Percentiles rank a stretch among this genome's conserved stretches.
Conservation (phyloP, 2,329 filamentous ascomycete species). For the Sporothrix pallida region DNA sequence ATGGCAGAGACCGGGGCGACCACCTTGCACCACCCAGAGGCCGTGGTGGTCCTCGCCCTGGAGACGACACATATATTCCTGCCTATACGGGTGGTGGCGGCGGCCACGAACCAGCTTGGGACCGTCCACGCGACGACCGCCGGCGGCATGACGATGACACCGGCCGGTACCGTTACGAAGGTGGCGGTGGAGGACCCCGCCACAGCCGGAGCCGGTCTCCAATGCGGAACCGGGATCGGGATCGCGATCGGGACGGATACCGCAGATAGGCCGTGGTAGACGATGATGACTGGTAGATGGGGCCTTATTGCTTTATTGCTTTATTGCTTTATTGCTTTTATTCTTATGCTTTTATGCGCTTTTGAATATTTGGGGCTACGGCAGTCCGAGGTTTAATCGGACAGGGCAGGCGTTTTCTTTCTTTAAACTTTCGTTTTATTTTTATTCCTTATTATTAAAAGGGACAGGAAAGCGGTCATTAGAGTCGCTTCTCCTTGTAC, state of each 20-base stretch:
- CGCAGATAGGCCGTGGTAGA: slow-evolving; percentile 49
- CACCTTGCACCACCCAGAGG: slow-evolving; percentile 35
- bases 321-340: background rate
- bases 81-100: slow-evolving; percentile 50
- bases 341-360: background rate
- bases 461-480: background rate
- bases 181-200: slow-evolving; percentile 43
- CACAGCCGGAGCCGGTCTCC: slow-evolving; percentile 56
- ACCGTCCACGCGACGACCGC: slow-evolving; percentile 47
- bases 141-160: slow-evolving; percentile 49
- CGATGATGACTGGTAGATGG: background rate
- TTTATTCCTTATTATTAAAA: background rate
- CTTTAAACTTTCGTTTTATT: too few species aligned
- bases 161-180: slow-evolving; percentile 43
- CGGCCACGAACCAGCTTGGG: slow-evolving; percentile 30
- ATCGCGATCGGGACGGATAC: slow-evolving; percentile 56
- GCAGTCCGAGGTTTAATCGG: background rate
- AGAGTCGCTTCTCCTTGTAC: background rate
- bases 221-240: slow-evolving; percentile 48
- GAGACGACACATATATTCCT: slow-evolving; percentile 55
- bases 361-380: background rate
- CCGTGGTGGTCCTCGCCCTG: slow-evolving; percentile 37
- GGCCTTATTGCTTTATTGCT: background rate
- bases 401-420: background rate
- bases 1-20: slow-evolving; percentile 8